Evolutionary conservation across 2,329 filamentous ascomycete genomes (phyloP), one percentile per base, ranked within the genome.

Genomic region (Ilyonectria robusta): DNA sequence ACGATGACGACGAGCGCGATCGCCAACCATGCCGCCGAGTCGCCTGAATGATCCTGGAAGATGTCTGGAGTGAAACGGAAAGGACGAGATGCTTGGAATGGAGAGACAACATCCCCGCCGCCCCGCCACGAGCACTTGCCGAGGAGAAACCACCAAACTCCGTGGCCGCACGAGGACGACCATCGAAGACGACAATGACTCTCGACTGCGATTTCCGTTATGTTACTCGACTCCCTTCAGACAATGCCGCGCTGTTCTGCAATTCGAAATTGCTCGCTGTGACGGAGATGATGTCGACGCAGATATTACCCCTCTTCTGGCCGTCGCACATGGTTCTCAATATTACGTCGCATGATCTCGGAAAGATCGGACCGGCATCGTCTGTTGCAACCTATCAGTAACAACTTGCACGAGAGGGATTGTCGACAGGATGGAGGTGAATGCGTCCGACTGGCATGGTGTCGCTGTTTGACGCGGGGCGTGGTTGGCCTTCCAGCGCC

Each of bases 1-100:
- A 51, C 44, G 62, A 65, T 46, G 35, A 46, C 37, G 35, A 51
- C 58, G 35, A 60, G 46, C 63, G 44, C 63, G 51, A 61, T 57
- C 51, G 51, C 29, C 46, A 26, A 50, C 33, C 19, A 35, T 31
- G 13, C 26, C 21, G 37, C 46, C 21, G 17, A 57, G 21, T 53
- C 15, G 44, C 29, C 17, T 11, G 46, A 57, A 61, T 9, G 21
- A 61, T 33, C 17, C 35, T 47, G 57, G 46, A 57, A 53, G 19
- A 51, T 31, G 29, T n/a, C 21, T n/a, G 29, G 19, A 31, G 42
- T 44, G 23, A n/a, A 35, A 35, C 26, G n/a, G 2, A 48, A 13
- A 37, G 2, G 29, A 57, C 26, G 19, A 53, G n/a, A 35, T 35
- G 26, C 26, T 40, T 46, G 15, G 31, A 44, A 53, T 21, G 6